phyloP scores from a whole-genome alignment of 2,329 filamentous ascomycete genomes.

The Talaromyces islandicus region DNA sequence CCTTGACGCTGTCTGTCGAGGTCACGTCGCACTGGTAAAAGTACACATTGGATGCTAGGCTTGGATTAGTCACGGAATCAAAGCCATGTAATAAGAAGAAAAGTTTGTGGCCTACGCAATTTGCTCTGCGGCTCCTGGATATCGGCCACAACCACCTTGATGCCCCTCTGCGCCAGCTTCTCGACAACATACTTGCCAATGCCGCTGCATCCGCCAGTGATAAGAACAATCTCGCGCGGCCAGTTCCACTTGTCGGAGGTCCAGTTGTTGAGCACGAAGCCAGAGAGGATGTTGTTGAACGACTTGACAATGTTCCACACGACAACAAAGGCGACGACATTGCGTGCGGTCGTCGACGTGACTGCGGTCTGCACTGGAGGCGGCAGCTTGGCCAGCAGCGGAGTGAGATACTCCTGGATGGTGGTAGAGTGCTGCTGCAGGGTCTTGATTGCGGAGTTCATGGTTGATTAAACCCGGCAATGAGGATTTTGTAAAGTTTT shows the following conservation, averaged over 20 bases:
- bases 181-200: constrained; percentile 33
- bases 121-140: constrained; percentile 26
- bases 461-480: neutral
- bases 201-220: constrained; percentile 33
- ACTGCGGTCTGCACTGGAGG: constrained; percentile 21
- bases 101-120: constrained; percentile 19
- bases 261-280: constrained; percentile 16
- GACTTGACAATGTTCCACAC: constrained; percentile 20
- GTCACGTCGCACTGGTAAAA: constrained; percentile 37
- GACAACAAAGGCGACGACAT: constrained; percentile 18
- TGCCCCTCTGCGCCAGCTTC: constrained; percentile 22
- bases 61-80: neutral
- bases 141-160: constrained; percentile 32
- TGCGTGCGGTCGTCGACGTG: constrained; percentile 23
- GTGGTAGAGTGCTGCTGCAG: constrained; percentile 13
- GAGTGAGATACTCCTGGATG: neutral
- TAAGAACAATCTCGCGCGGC: constrained; percentile 26
- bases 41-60: constrained; percentile 23
- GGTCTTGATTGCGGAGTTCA: constrained; percentile 14
- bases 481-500: neutral
- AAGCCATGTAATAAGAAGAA: no score
- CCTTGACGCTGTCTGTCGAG: constrained; percentile 23
- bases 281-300: constrained; percentile 21
- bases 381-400: constrained; percentile 19
- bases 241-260: constrained; percentile 25